These are phyloP conservation scores for Pseudocercospora ulei DNA, from an alignment of 2,329 filamentous ascomycete genomes.

Conservation along the genomic window DNA sequence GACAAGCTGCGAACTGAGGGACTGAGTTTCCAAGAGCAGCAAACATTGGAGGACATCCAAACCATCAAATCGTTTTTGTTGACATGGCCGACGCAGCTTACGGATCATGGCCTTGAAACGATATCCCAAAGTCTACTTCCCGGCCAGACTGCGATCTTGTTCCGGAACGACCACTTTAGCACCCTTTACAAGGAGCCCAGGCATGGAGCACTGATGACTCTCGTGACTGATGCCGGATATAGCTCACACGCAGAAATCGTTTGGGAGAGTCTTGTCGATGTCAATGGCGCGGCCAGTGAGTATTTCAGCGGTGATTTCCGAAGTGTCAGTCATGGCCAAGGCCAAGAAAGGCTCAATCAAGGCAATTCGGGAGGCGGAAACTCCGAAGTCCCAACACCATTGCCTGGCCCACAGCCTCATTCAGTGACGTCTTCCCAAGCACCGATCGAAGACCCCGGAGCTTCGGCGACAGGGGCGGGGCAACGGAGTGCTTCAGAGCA, in stretches of 20 bases:
- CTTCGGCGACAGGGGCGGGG: constrained; percentile 20
- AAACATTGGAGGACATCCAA: constrained; percentile 70
- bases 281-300: constrained; percentile 71
- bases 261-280: constrained; percentile 87
- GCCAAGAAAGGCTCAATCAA: constrained; percentile 27
- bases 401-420: constrained; percentile 25
- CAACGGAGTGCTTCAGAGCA: constrained; percentile 52
- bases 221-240: constrained; percentile 91
- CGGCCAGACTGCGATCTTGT: constrained; percentile 78
- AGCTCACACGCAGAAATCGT: constrained; percentile 80
- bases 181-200: constrained; percentile 83
- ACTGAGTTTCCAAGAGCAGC: constrained; percentile 63
- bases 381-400: constrained; percentile 22
- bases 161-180: constrained; percentile 94
- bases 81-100: constrained; percentile 76
- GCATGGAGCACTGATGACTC: constrained; percentile 62
- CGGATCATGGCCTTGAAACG: constrained; percentile 65
- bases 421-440: constrained; percentile 13
- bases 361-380: constrained; percentile 27
- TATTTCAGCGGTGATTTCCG: constrained; percentile 87
- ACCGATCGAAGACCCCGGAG: constrained; percentile 3
- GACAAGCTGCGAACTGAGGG: constrained; percentile 59
- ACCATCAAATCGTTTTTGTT: constrained; percentile 75
- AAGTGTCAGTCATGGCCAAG: constrained; percentile 56
- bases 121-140: constrained; percentile 61